These are phyloP conservation scores for Leccinum variicolor DNA, from an alignment of 768 basidiomycete species.

Conservation along the genomic window DNA sequence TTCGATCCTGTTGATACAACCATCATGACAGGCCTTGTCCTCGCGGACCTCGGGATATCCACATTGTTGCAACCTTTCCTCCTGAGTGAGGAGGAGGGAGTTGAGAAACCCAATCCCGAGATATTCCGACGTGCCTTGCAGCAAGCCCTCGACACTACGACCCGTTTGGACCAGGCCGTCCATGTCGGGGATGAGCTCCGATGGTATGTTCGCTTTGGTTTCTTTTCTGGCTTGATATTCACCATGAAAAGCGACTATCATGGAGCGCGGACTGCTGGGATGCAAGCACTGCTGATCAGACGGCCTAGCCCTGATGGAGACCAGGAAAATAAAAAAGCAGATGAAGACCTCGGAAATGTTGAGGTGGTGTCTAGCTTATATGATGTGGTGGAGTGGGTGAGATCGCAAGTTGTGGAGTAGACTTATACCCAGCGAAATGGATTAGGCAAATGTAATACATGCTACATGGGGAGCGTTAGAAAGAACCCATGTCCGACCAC, in stretches of 20 bases:
- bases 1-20: conserved; percentile 1
- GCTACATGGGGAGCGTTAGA: conserved; percentile 2
- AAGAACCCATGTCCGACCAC: conserved; percentile 24
- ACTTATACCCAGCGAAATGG: neutral
- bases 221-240: neutral
- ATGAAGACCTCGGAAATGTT: conserved; percentile 40
- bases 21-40: conserved; percentile 37
- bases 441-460: conserved; percentile 2
- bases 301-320: conserved; percentile 48
- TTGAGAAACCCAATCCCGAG: conserved; percentile 63
- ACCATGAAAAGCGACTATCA: conserved; percentile 53
- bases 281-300: conserved; percentile 56
- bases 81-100: conserved; percentile 65
- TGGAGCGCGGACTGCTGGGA: conserved; percentile 54
- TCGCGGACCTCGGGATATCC: conserved; percentile 60
- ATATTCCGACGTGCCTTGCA: conserved; percentile 52
- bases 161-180: conserved; percentile 39
- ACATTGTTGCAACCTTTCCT: conserved; percentile 49
- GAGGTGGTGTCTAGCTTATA: conserved; percentile 36
- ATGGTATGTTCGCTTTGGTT: conserved; percentile 41
- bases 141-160: neutral
- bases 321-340: conserved; percentile 40
- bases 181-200: conserved; percentile 77
- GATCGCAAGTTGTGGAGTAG: conserved; percentile 10
- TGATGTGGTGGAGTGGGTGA: conserved; percentile 38